A percentile compares a stretch with the other conserved stretches of the same genome.
These are phyloP conservation scores for Daldinia sp. DNA, from an alignment of 2,329 filamentous ascomycete genomes.

Conservation along the genomic window DNA sequence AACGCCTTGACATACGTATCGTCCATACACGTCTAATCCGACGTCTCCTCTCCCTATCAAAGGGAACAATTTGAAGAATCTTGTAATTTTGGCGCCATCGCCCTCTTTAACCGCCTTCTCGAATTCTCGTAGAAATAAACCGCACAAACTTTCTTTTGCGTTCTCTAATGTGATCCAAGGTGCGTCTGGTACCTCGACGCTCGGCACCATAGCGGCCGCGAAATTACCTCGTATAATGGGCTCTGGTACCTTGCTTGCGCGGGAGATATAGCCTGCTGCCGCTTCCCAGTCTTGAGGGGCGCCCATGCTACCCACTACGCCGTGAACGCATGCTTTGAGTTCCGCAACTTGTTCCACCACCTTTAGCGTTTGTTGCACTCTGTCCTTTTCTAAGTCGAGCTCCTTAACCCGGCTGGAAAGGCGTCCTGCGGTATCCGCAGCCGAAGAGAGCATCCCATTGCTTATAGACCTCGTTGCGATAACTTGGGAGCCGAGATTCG, in stretches of 20 bases:
- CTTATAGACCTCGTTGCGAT: conserved; percentile 84
- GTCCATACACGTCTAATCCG: conserved; percentile 91
- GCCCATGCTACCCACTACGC: conserved; percentile 95
- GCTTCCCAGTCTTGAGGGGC: conserved; percentile 99
- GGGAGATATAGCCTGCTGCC: conserved; percentile 86
- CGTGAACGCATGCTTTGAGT: conserved; percentile 94
- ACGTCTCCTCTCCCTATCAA: conserved; percentile 89
- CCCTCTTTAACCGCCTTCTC: conserved; percentile 87
- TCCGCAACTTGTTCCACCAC: conserved; percentile 97
- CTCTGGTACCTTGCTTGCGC: conserved; percentile 81
- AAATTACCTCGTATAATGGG: conserved; percentile 85
- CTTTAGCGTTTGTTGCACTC: conserved; percentile 87
- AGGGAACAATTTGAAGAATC: conserved; percentile 98
- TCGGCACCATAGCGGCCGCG: conserved; percentile 91
- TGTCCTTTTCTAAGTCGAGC: conserved; percentile 88
- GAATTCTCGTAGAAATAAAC: conserved; percentile 91
- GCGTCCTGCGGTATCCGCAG: conserved; percentile 83
- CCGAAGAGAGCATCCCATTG: conserved; percentile 88
- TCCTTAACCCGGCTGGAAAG: conserved; percentile 87
- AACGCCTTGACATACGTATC: conserved; percentile 95
- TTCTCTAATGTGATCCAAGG: conserved; percentile 86
- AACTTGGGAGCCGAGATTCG: conserved; percentile 85
- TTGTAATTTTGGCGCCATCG: conserved; percentile 88
- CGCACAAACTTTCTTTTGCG: conserved; percentile 88
- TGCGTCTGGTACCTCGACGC: conserved; percentile 91